Evolutionary conservation across 1,139 yeast genomes (phyloP).

Genomic region (Geotrichum cucujoidarum): DNA sequence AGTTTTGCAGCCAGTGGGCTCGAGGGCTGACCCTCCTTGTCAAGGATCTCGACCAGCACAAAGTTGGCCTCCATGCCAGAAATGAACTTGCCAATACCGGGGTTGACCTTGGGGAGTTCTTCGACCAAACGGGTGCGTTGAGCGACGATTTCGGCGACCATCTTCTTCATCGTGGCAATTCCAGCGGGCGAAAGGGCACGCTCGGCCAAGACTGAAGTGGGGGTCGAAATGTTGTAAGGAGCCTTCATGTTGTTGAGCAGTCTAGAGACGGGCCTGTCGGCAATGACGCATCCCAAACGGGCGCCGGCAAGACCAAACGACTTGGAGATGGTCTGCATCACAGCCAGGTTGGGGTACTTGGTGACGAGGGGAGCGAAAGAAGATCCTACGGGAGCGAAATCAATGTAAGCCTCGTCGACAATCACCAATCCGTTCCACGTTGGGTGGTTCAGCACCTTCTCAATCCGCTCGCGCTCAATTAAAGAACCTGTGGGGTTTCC

Average conservation of each 20-base stretch:
- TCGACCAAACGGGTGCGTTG: constrained; percentile 55
- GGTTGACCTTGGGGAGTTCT: constrained; percentile 47
- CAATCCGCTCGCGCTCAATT: constrained; percentile 47
- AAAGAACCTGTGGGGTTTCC: constrained; percentile 90
- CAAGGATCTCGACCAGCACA: constrained; percentile 63
- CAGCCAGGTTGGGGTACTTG: constrained; percentile 76
- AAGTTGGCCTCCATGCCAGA: constrained; percentile 93
- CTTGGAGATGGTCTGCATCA: constrained; percentile 86
- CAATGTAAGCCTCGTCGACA: constrained; percentile 93
- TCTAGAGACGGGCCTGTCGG: constrained; percentile 54
- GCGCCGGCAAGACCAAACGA: constrained; percentile 96
- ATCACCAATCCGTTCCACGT: constrained; percentile 76
- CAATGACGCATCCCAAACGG: constrained; percentile 75
- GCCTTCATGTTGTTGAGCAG: constrained; percentile 87
- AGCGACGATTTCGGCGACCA: constrained; percentile 46
- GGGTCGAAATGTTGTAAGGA: constrained; percentile 86
- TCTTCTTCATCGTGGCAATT: constrained; percentile 52
- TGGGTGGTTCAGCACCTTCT: constrained; percentile 48
- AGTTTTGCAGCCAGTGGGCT: constrained; percentile 64
- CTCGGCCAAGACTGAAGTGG: constrained; percentile 69
- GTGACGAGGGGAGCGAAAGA: constrained; percentile 80
- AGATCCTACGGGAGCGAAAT: constrained; percentile 63
- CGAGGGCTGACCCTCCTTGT: constrained; percentile 50
- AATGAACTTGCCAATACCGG: constrained; percentile 65
- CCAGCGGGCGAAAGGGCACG: constrained; percentile 65